phyloP scores from a whole-genome alignment of 352 stramenopile species.

The Phytophthora aleatoria region DNA sequence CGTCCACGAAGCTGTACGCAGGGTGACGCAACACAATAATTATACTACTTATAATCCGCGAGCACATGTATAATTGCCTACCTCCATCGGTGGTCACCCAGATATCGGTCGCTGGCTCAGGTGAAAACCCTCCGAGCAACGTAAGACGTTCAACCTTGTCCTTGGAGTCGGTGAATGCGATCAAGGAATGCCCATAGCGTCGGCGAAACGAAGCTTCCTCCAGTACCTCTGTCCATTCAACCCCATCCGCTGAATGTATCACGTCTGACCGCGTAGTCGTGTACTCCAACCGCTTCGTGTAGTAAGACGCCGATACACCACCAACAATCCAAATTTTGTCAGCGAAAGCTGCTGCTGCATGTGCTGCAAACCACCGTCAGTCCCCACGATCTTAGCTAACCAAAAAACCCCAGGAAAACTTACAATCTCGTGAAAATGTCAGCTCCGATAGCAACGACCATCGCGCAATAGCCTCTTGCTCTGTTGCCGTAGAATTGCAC shows the following conservation, averaged over 20 bases:
- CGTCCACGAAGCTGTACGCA: constrained; percentile 46
- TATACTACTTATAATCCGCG: background rate
- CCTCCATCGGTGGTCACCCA: constrained; percentile 73
- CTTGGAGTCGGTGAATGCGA: constrained; percentile 54
- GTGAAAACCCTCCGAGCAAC: constrained; percentile 75
- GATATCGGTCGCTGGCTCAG: constrained; percentile 73
- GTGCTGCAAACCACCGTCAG: constrained; percentile 39
- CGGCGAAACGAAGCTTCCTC: constrained; percentile 78
- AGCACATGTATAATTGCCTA: constrained; percentile 20
- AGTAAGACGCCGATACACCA: constrained; percentile 74
- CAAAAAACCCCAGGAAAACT: background rate
- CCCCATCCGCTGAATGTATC: constrained; percentile 58
- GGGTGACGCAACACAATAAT: constrained; percentile 1
- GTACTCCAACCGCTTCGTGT: constrained; percentile 74
- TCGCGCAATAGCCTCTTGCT: constrained; percentile 47
- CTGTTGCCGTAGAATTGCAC: constrained; percentile 56
- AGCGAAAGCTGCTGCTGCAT: constrained; percentile 63
- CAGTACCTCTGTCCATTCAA: constrained; percentile 63
- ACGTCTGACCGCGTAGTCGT: constrained; percentile 74
- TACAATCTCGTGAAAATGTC: constrained; percentile 77
- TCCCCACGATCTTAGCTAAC: background rate
- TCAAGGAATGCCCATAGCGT: constrained; percentile 76
- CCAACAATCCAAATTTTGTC: constrained; percentile 76
- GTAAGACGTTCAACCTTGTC: constrained; percentile 61
- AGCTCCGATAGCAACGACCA: constrained; percentile 59